Percentiles rank a stretch among this genome's conserved stretches.
Conservation (phyloP, 1,139 yeast genomes). For the Pichia cactophila region DNA sequence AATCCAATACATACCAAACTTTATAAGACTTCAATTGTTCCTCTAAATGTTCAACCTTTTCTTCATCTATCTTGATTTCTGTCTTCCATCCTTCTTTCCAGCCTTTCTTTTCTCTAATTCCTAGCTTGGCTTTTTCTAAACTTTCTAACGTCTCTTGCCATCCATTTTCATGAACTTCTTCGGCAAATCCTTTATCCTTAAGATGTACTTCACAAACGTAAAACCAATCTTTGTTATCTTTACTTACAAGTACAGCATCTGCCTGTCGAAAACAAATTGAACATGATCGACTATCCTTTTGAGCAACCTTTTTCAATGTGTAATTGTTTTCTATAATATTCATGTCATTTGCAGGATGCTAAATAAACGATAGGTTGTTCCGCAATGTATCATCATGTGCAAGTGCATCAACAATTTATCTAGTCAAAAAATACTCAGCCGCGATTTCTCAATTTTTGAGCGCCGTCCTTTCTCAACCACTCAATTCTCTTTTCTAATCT, state of each 20-base stretch:
- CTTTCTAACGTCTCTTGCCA: slow-evolving; percentile 2
- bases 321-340: slow-evolving; percentile 37
- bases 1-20: slow-evolving; percentile 22
- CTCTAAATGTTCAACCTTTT: slow-evolving; percentile 5
- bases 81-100: slow-evolving; percentile 5
- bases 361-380: too few species aligned
- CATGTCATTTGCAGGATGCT: neutral
- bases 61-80: slow-evolving; percentile 1
- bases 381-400: too few species aligned
- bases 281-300: slow-evolving; percentile 38
- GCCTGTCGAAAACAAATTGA: slow-evolving; percentile 43
- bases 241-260: slow-evolving; percentile 36
- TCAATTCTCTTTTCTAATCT: slow-evolving; percentile 17
- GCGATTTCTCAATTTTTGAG: neutral
- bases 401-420: too few species aligned
- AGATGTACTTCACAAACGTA: slow-evolving; percentile 43
- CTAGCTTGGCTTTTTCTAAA: slow-evolving; percentile 1
- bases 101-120: slow-evolving; percentile 1
- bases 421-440: neutral
- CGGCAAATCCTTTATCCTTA: slow-evolving; percentile 38
- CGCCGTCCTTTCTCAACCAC: slow-evolving; percentile 19
- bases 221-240: slow-evolving; percentile 35
- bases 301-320: slow-evolving; percentile 35
- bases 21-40: slow-evolving; percentile 15
- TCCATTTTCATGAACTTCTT: slow-evolving; percentile 9